These are phyloP conservation scores for Mycena metata DNA, from an alignment of 768 basidiomycete genomes.

Conservation along the genomic window DNA sequence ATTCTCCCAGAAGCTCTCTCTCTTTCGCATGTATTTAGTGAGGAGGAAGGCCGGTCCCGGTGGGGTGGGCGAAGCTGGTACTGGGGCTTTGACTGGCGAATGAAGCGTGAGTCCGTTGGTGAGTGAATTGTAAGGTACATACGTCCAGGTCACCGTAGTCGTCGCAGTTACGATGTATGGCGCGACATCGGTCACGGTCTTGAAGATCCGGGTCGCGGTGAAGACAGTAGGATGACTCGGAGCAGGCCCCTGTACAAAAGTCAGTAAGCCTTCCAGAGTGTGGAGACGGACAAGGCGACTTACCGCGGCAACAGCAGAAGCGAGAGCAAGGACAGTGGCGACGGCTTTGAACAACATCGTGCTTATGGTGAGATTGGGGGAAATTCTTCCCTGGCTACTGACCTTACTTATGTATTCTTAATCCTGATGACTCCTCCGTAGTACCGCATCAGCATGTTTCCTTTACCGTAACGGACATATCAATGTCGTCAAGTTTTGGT, in stretches of 20 bases:
- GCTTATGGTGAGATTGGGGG: background rate
- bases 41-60: background rate
- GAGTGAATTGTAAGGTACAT: slow-evolving; percentile 27
- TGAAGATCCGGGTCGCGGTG: slow-evolving; percentile 44
- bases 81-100: slow-evolving; percentile 35
- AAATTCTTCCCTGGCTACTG: no score
- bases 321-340: slow-evolving; percentile 23
- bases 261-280: background rate
- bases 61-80: slow-evolving; percentile 16
- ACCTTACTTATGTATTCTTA: slow-evolving; percentile 6
- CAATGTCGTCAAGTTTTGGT: no score
- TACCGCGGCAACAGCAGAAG: slow-evolving; percentile 26
- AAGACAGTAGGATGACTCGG: slow-evolving; percentile 28
- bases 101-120: background rate
- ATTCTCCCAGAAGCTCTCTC: no score
- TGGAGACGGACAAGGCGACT: slow-evolving; percentile 9
- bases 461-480: no score
- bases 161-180: slow-evolving; percentile 49
- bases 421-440: no score
- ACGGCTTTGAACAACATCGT: slow-evolving; percentile 22
- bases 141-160: slow-evolving; percentile 49
- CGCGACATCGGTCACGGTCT: slow-evolving; percentile 43
- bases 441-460: background rate
- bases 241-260: background rate
- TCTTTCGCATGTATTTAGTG: no score